phyloP scores from a whole-genome alignment of 805 yeast genomes.

The Candida jianshihensis region DNA sequence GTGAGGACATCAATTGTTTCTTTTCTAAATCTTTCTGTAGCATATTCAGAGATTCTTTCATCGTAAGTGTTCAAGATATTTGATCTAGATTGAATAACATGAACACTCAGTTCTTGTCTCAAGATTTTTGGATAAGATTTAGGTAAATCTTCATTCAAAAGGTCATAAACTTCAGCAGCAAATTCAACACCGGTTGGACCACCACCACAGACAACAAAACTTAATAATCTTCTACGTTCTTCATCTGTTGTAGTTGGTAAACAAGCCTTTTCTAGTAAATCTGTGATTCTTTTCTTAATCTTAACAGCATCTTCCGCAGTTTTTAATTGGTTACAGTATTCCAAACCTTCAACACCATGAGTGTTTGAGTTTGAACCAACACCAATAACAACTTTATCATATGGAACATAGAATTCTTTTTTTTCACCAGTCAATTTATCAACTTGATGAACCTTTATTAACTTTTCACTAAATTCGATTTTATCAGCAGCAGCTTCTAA shows the following conservation, averaged over 20 bases:
- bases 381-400: constrained; percentile 61
- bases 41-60: constrained; percentile 55
- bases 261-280: constrained; percentile 53
- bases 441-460: constrained; percentile 47
- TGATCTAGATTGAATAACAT: constrained; percentile 61
- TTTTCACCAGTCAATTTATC: constrained; percentile 34
- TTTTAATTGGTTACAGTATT: constrained; percentile 53
- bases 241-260: constrained; percentile 58
- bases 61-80: constrained; percentile 66
- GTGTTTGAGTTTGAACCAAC: constrained; percentile 66
- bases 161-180: constrained; percentile 64
- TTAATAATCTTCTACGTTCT: constrained; percentile 52
- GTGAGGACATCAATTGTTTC: constrained; percentile 58
- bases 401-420: constrained; percentile 53
- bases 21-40: constrained; percentile 54
- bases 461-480: constrained; percentile 46
- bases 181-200: constrained; percentile 74
- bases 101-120: constrained; percentile 58
- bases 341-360: constrained; percentile 65
- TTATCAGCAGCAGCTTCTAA: constrained; percentile 57
- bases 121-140: constrained; percentile 51
- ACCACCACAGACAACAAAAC: constrained; percentile 67
- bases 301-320: constrained; percentile 59
- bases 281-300: constrained; percentile 47
- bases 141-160: constrained; percentile 57